phyloP scores from a whole-genome alignment of 1,284 basidiomycete genomes.

The Cutaneotrichosporon cutaneum region DNA sequence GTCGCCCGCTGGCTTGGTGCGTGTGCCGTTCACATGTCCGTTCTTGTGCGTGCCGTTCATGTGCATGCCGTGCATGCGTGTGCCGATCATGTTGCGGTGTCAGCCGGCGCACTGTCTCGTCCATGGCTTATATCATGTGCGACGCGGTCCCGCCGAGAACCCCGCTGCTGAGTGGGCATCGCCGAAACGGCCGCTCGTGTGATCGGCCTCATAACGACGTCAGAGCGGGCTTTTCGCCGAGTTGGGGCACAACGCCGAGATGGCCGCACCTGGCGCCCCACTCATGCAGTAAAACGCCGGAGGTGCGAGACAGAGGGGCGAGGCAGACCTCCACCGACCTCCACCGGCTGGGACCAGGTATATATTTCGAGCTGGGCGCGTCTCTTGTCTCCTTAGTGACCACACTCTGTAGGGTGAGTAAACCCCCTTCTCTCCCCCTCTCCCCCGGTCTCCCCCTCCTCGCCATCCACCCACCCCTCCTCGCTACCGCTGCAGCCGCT shows the following conservation, averaged over 20 bases:
- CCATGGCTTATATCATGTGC: background rate
- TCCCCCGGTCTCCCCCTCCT: conserved; percentile 4
- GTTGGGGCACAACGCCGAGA: background rate
- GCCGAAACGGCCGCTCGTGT: background rate
- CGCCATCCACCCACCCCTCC: conserved; percentile 2
- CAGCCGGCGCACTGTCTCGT: too few relatives aligned
- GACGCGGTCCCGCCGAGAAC: background rate
- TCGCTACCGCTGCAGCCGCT: conserved; percentile 9
- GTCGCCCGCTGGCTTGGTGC: background rate
- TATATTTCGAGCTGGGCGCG: too few relatives aligned
- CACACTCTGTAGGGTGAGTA: conserved; percentile 34
- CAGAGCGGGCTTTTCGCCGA: background rate
- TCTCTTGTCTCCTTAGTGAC: conserved; percentile 30
- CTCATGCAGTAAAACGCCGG: too few relatives aligned
- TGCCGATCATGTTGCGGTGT: background rate
- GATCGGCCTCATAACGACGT: background rate
- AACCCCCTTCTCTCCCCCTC: conserved; percentile 9
- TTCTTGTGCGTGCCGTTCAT: background rate
- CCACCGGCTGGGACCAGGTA: too few relatives aligned
- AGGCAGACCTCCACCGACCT: too few relatives aligned
- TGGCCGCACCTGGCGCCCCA: background rate
- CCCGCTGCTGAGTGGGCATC: background rate
- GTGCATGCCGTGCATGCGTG: background rate
- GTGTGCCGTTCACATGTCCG: background rate
- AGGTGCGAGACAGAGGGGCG: too few relatives aligned